Conservation (phyloP, 2,329 filamentous ascomycete genomes). For the Apiospora hydei region DNA sequence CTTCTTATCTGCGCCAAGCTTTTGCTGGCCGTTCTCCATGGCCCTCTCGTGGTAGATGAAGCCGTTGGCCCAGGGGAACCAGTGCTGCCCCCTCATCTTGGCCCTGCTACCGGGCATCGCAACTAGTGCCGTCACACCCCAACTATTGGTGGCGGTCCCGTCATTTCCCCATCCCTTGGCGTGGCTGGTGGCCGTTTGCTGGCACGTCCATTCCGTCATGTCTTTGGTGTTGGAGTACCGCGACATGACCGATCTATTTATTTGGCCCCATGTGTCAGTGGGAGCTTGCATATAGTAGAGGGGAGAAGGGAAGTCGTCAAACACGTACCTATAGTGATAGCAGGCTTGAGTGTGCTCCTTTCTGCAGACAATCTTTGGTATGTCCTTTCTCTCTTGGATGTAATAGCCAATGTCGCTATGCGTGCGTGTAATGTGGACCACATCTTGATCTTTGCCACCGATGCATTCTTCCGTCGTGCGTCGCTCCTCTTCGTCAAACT, state of each 20-base stretch:
- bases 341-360: conserved; percentile 19
- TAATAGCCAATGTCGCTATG: conserved; percentile 17
- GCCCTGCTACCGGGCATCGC: not conserved
- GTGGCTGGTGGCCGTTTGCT: conserved; percentile 16
- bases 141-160: not conserved
- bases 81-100: conserved; percentile 15
- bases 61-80: conserved; percentile 26
- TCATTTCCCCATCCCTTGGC: conserved; percentile 5
- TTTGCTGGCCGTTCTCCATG: not conserved
- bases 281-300: no score
- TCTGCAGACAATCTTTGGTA: conserved; percentile 24
- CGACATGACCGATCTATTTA: conserved; percentile 20
- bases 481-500: conserved; percentile 23
- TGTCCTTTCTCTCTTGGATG: conserved; percentile 25
- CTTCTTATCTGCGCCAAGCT: not conserved
- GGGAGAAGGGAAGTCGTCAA: not conserved
- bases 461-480: conserved; percentile 21
- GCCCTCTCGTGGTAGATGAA: conserved; percentile 21
- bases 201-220: conserved; percentile 25
- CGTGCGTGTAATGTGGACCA: conserved; percentile 19
- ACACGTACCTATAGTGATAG: conserved; percentile 23
- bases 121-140: conserved; percentile 19
- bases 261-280: no score
- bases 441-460: conserved; percentile 8
- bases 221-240: not conserved